Evolutionary conservation across 306 rosid genomes (phyloP), one percentile per base, ranked within the genome.

Genomic region (Pyrus bretschneideri): DNA sequence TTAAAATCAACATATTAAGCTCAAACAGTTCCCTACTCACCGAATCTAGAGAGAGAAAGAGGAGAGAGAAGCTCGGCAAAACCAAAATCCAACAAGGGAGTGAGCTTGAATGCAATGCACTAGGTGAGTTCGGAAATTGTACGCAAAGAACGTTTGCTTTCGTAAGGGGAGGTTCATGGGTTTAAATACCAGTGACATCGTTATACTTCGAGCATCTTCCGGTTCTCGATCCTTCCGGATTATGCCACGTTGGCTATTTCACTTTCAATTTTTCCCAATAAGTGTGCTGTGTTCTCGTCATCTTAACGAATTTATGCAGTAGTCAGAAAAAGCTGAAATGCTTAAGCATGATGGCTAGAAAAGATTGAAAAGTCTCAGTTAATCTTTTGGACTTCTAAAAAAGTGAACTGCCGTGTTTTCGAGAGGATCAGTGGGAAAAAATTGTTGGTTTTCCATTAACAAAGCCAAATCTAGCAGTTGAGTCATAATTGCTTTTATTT

Each of bases 141-240:
- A 19, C n/a, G 19, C 5, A 46, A 10, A 10, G 18, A 18, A 33
- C 49, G n/a, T 2, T 33, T n/a, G 2, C 18, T 0, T 33, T 25
- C 9, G 0, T 0, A 2, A 0, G 38, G 1, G 0, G 19, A 4
- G 35, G 55, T 1, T 60, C 19, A 18, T 59, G 58, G 69, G 21
- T 2, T 73, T 60, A 40, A 60, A 73, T 40, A 58, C 0, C n/a
- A 9, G 21, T 19, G 5, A 9, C 3, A 19, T 18, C 64, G 69
- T 60, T 73, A 73, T 40, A 73, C 42, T 60, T 73, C 77, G 77
- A 59, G 21, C 69, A 60, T 25, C 13, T 60, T 73, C 69, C 11
- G 0, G 13, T 10, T 42, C 55, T 15, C 42, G 44, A 60, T 5
- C 11, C 58, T 73, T 42, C 77, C 58, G 0, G 69, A 73, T 60